A percentile compares a stretch with the other conserved stretches of the same genome.
Evolutionary conservation across 208 protist species (phyloP).

Genomic region (Trypanosoma grayi): DNA sequence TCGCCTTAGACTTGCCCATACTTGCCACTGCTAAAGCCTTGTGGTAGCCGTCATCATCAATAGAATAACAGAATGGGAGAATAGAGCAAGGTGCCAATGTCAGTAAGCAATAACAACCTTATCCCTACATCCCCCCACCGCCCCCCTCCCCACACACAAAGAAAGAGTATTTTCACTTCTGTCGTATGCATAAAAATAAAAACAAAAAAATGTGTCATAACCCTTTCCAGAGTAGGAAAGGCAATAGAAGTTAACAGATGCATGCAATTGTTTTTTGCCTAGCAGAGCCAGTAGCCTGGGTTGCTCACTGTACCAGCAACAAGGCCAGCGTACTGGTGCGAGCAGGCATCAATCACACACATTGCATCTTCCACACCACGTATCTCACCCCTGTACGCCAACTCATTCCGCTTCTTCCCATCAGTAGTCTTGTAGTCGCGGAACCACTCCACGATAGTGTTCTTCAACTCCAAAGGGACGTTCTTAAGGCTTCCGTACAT

Average conservation of each 20-base stretch:
- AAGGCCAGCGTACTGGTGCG: slow-evolving; percentile 59
- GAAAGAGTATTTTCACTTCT: slow-evolving; percentile 9
- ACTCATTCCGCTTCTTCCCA: slow-evolving; percentile 87
- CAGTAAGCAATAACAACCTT: neutral
- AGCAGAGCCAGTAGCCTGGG: slow-evolving; percentile 62
- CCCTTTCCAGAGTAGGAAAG: neutral
- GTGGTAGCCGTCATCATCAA: no score
- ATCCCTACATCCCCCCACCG: no score
- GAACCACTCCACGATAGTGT: slow-evolving; percentile 83
- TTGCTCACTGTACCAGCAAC: slow-evolving; percentile 31
- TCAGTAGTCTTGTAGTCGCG: slow-evolving; percentile 92
- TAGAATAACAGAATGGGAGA: neutral
- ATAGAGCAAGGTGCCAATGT: neutral
- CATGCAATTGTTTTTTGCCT: neutral
- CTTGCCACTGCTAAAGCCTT: neutral
- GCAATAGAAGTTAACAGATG: neutral
- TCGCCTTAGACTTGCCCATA: slow-evolving; percentile 30
- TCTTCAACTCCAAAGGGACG: slow-evolving; percentile 49
- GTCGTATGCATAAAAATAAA: slow-evolving; percentile 23
- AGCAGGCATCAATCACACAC: slow-evolving; percentile 52
- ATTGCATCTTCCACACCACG: slow-evolving; percentile 54
- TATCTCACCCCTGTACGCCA: slow-evolving; percentile 71
- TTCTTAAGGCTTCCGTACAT: slow-evolving; percentile 44
- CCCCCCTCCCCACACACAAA: no score
- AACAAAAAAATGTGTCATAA: slow-evolving; percentile 13